Conservation (phyloP, 2,329 filamentous ascomycete genomes). For the Cordyceps farinosa region DNA sequence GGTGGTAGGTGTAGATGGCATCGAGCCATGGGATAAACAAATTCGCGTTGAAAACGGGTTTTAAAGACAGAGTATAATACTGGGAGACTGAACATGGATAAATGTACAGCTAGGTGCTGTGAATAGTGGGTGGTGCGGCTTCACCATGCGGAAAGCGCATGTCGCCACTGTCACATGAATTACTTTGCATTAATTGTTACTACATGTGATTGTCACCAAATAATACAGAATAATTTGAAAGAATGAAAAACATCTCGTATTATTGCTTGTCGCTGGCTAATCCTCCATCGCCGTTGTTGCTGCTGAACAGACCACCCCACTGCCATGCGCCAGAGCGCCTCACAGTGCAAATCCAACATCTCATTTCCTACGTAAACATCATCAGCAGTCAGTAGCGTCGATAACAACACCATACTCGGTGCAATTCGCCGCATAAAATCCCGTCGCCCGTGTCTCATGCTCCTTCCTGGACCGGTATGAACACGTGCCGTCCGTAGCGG, state of each 20-base stretch:
- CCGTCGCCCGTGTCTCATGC: neutral
- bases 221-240: neutral
- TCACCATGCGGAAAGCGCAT: neutral
- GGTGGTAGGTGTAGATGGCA: neutral
- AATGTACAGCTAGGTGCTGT: neutral
- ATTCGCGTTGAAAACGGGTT: too few relatives aligned
- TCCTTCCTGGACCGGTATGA: neutral
- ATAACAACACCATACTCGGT: neutral
- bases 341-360: neutral
- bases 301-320: neutral
- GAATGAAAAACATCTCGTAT: neutral
- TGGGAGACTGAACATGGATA: too few relatives aligned
- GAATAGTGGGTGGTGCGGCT: neutral
- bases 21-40: neutral
- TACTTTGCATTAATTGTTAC: neutral
- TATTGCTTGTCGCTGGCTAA: neutral
- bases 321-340: neutral
- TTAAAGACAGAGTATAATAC: too few relatives aligned
- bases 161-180: neutral
- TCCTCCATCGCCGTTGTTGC: neutral
- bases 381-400: slow-evolving; percentile 1
- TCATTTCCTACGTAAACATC: slow-evolving; percentile 7
- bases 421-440: neutral
- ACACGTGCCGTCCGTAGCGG: slow-evolving; percentile 8
- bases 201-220: neutral